phyloP scores from a whole-genome alignment of 2,329 filamentous ascomycete species.

The Alternaria consortialis region DNA sequence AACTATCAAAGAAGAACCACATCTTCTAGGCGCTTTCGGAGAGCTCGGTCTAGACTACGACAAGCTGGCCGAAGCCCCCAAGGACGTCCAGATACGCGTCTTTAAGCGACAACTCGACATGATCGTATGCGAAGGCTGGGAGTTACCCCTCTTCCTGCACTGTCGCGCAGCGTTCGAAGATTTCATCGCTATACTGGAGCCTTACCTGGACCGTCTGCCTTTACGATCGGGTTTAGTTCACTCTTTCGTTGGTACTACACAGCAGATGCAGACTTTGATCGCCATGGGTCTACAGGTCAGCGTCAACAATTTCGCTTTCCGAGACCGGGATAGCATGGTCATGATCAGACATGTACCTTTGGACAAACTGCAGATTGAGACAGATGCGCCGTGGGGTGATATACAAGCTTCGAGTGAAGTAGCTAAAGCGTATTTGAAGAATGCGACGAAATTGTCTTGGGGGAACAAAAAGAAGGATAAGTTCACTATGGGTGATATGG shows the following conservation, averaged over 20 bases:
- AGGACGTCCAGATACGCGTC: constrained; percentile 52
- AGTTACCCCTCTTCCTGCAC: constrained; percentile 55
- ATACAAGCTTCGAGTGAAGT: constrained; percentile 50
- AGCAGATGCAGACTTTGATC: constrained; percentile 54
- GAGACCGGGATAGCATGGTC: constrained; percentile 50
- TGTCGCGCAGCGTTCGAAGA: constrained; percentile 56
- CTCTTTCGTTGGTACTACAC: constrained; percentile 51
- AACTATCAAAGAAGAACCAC: constrained; percentile 22
- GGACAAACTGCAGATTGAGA: constrained; percentile 57
- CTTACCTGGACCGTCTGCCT: constrained; percentile 52
- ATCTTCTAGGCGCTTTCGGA: constrained; percentile 57
- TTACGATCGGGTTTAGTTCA: constrained; percentile 50
- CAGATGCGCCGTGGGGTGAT: constrained; percentile 61
- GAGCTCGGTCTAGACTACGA: constrained; percentile 64
- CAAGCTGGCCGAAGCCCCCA: constrained; percentile 55
- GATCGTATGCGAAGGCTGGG: constrained; percentile 41
- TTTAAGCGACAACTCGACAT: constrained; percentile 57
- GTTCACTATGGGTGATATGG: constrained; percentile 57
- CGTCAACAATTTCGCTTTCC: constrained; percentile 62
- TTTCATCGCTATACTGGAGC: constrained; percentile 54
- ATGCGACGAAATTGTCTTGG: constrained; percentile 50
- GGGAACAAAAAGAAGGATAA: constrained; percentile 61
- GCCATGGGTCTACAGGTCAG: constrained; percentile 55
- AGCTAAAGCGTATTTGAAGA: constrained; percentile 54
- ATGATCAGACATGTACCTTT: constrained; percentile 57